phyloP scores from a whole-genome alignment of 1,284 basidiomycete species.

The Cryptococcus floricola region DNA sequence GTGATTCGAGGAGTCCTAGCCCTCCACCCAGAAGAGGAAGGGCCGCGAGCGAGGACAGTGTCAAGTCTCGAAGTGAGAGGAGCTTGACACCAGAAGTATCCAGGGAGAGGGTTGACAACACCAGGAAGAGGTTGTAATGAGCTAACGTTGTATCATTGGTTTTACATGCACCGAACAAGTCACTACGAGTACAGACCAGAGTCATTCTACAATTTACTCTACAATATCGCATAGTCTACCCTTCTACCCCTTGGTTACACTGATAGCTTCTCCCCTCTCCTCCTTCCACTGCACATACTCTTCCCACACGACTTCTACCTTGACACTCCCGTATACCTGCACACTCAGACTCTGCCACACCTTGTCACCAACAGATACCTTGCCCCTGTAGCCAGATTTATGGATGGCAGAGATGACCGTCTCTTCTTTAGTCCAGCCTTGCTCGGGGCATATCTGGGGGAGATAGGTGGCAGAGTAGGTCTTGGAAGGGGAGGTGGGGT shows the following conservation, averaged over 20 bases:
- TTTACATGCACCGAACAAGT: too few relatives aligned
- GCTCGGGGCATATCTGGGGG: conserved; percentile 87
- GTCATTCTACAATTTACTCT: too few relatives aligned
- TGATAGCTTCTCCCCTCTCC: neutral
- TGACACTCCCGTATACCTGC: conserved; percentile 79
- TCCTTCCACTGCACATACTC: conserved; percentile 72
- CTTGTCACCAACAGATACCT: conserved; percentile 62
- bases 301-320: conserved; percentile 66
- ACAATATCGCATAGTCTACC: too few relatives aligned
- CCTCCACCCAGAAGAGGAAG: conserved; percentile 18
- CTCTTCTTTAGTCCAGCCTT: conserved; percentile 88
- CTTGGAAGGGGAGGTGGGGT: conserved; percentile 61
- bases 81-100: conserved; percentile 27
- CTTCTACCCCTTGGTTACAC: neutral
- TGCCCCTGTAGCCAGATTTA: conserved; percentile 84
- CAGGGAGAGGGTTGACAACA: conserved; percentile 19
- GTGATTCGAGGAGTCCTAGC: conserved; percentile 3
- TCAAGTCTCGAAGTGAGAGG: conserved; percentile 26
- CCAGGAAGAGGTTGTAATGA: neutral
- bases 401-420: conserved; percentile 84
- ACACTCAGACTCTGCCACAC: conserved; percentile 71
- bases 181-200: too few relatives aligned
- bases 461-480: conserved; percentile 84
- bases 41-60: conserved; percentile 10
- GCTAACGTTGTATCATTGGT: too few relatives aligned